These are phyloP conservation scores for Magnolia sinica DNA, from an alignment of 164 flowering plant species.

Conservation along the genomic window DNA sequence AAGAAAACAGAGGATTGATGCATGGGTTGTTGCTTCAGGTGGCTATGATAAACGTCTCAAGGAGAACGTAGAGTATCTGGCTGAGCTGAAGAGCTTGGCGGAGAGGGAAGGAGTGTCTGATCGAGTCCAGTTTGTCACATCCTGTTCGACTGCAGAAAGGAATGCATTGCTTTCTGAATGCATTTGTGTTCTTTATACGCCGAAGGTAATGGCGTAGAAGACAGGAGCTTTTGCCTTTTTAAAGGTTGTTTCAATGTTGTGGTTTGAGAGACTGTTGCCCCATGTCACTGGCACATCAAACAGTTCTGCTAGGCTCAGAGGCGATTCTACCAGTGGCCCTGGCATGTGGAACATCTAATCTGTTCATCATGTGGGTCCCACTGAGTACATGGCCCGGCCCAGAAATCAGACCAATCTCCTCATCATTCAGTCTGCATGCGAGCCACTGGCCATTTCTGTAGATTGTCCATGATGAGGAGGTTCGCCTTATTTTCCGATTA, in stretches of 20 bases:
- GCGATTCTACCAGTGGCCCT: neutral
- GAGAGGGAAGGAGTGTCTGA: conserved; percentile 63
- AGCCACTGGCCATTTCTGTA: neutral
- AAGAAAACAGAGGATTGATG: neutral
- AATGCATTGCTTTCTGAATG: conserved; percentile 78
- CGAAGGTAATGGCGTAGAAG: conserved; percentile 48
- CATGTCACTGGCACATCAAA: neutral
- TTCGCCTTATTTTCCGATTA: no score
- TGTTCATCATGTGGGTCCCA: neutral
- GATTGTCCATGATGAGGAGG: neutral
- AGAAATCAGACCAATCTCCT: neutral
- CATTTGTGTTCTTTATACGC: conserved; percentile 83
- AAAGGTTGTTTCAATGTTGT: neutral
- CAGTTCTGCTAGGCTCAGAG: neutral
- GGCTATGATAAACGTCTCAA: conserved; percentile 81
- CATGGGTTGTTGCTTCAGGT: conserved; percentile 40
- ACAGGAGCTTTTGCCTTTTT: neutral
- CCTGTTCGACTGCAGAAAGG: conserved; percentile 86
- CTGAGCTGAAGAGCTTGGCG: conserved; percentile 74
- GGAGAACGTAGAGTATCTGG: conserved; percentile 88
- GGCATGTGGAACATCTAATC: neutral
- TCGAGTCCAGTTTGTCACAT: conserved; percentile 68
- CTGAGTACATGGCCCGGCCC: neutral
- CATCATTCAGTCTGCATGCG: neutral
- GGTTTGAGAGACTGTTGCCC: neutral